These are phyloP conservation scores for Fusarium tjaetaba DNA, from an alignment of 2,329 filamentous ascomycete species.

Conservation along the genomic window DNA sequence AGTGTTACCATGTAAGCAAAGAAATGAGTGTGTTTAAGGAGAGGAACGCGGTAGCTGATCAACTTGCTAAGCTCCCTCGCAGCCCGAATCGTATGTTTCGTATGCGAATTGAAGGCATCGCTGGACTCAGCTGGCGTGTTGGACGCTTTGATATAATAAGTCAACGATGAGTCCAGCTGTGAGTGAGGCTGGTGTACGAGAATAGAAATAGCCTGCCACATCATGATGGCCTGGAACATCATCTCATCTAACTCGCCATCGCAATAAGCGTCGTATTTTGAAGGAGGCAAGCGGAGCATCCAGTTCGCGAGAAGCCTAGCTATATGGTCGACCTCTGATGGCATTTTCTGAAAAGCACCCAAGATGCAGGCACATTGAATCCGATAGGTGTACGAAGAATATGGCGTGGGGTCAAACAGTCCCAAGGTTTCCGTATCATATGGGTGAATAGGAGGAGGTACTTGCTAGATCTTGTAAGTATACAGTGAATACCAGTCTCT, in stretches of 20 bases:
- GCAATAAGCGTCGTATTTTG: not conserved
- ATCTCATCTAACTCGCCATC: not conserved
- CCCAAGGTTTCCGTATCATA: not conserved
- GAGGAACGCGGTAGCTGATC: not conserved
- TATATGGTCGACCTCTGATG: not conserved
- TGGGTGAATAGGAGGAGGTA: not conserved
- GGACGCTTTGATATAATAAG: not conserved
- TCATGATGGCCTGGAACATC: slow-evolving; percentile 12
- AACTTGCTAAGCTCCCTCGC: slow-evolving; percentile 3
- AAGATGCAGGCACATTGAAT: slow-evolving; percentile 6
- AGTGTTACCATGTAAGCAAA: slow-evolving; percentile 8
- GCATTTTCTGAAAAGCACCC: not conserved
- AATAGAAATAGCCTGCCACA: slow-evolving; percentile 6
- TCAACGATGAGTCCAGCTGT: not conserved
- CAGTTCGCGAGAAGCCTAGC: not conserved
- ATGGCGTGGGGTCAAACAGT: not conserved
- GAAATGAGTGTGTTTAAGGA: not conserved
- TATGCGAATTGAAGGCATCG: not conserved
- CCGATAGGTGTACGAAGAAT: not conserved
- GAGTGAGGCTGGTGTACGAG: slow-evolving; percentile 2
- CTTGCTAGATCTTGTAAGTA: not conserved
- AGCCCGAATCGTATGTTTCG: not conserved
- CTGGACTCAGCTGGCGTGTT: not conserved
- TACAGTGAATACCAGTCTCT: rapidly evolving
- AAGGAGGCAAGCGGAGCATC: slow-evolving; percentile 3